Conservation (phyloP, 768 basidiomycete genomes). For the Boletus coccyginus region DNA sequence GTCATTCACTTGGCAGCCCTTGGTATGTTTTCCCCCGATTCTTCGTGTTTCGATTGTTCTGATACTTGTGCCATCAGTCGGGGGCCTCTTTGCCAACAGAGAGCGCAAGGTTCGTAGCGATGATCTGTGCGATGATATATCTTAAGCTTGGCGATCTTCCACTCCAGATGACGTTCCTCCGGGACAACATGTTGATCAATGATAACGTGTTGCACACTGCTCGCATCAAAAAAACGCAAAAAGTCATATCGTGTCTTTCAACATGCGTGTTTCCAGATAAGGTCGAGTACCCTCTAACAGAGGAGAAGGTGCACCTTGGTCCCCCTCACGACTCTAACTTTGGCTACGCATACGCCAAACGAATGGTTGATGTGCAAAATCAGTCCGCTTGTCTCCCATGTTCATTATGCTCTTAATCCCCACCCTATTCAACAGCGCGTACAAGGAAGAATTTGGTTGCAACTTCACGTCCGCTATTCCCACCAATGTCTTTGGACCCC, state of each 20-base stretch:
- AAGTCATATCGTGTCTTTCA: constrained; percentile 92
- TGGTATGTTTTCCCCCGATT: constrained; percentile 45
- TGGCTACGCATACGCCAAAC: constrained; percentile 94
- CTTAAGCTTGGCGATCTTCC: not conserved
- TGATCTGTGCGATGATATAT: not conserved
- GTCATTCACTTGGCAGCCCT: constrained; percentile 96
- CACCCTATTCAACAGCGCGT: constrained; percentile 56
- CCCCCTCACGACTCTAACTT: constrained; percentile 95
- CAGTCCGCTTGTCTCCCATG: constrained; percentile 51
- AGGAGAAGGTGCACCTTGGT: constrained; percentile 88
- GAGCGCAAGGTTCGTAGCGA: constrained; percentile 73
- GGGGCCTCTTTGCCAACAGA: constrained; percentile 95
- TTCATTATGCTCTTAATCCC: not conserved
- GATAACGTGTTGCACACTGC: constrained; percentile 85
- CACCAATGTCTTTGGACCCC: constrained; percentile 61
- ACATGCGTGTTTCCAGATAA: constrained; percentile 98
- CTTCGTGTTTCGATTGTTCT: constrained; percentile 5
- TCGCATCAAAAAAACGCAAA: constrained; percentile 59
- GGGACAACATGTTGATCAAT: constrained; percentile 94
- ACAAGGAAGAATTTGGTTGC: constrained; percentile 92
- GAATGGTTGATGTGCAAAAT: constrained; percentile 94
- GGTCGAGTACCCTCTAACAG: constrained; percentile 89
- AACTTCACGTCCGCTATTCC: constrained; percentile 97
- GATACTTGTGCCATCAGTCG: constrained; percentile 50
- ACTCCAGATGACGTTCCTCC: constrained; percentile 79